These are phyloP conservation scores for Albifimbria verrucaria DNA, from an alignment of 2,329 filamentous ascomycete genomes.

Conservation along the genomic window DNA sequence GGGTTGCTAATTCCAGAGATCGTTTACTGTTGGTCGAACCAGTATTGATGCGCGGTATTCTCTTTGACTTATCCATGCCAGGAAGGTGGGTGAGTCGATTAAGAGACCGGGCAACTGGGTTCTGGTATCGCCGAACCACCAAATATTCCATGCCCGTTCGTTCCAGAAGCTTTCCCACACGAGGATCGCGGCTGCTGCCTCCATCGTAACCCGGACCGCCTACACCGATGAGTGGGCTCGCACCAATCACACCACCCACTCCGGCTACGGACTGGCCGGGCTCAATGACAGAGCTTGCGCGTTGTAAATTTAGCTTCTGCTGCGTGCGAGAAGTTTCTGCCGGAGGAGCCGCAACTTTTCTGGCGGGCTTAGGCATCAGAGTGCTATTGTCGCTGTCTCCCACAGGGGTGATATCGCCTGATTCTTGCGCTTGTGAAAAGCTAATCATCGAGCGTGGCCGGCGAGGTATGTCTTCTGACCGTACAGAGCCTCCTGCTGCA, in stretches of 20 bases:
- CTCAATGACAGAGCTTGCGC: constrained; percentile 70
- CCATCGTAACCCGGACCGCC: constrained; percentile 54
- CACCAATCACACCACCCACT: constrained; percentile 35
- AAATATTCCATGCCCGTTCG: constrained; percentile 70
- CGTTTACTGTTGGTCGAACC: constrained; percentile 35
- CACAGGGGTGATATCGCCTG: constrained; percentile 14
- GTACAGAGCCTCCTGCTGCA: constrained; percentile 24
- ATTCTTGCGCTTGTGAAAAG: constrained; percentile 21
- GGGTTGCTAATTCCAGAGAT: constrained; percentile 23
- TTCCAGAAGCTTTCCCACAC: constrained; percentile 63
- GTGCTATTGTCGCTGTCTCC: constrained; percentile 40
- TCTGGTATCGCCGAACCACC: constrained; percentile 70
- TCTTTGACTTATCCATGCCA: constrained; percentile 45
- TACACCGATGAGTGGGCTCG: constrained; percentile 48
- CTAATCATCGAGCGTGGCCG: constrained; percentile 42
- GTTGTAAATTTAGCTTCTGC: constrained; percentile 72
- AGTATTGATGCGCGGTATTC: constrained; percentile 41
- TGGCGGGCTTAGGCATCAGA: constrained; percentile 42
- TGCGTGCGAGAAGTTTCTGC: constrained; percentile 65
- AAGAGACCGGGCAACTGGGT: constrained; percentile 64
- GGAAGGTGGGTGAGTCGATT: constrained; percentile 43
- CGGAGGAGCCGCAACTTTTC: constrained; percentile 35
- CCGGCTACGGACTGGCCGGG: constrained; percentile 45
- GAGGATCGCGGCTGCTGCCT: constrained; percentile 51
- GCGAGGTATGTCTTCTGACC: constrained; percentile 28